Evolutionary conservation across 495 filamentous ascomycete species (phyloP).

Genomic region (Rhypophila decipiens): DNA sequence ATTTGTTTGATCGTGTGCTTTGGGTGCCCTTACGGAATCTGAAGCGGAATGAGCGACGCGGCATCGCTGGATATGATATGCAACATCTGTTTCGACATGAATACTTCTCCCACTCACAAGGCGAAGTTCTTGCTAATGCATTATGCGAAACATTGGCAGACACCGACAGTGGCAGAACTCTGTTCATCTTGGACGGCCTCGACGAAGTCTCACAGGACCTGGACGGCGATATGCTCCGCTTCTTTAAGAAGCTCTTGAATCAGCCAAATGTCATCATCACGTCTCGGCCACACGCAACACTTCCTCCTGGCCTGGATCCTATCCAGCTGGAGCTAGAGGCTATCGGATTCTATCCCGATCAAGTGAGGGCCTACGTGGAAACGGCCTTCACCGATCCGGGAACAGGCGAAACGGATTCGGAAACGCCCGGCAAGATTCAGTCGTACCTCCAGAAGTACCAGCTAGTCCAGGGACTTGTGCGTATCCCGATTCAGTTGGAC

Average conservation of each 20-base stretch:
- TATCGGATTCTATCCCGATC: conserved; percentile 29
- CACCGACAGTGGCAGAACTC: conserved; percentile 13
- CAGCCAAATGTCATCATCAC: conserved; percentile 32
- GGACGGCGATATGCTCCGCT: conserved; percentile 11
- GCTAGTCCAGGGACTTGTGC: conserved; percentile 33
- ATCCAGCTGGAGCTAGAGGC: conserved; percentile 28
- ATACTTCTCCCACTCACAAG: conserved; percentile 14
- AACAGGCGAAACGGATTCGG: conserved; percentile 3
- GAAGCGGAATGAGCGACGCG: no score
- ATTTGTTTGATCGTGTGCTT: no score
- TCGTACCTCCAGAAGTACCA: conserved; percentile 27
- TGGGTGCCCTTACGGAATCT: no score
- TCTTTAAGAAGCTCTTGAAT: conserved; percentile 29
- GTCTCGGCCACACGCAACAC: conserved; percentile 25
- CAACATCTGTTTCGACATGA: conserved; percentile 20
- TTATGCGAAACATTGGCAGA: conserved; percentile 7
- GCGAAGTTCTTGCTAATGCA: conserved; percentile 12
- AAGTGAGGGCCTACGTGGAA: conserved; percentile 25
- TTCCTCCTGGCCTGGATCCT: conserved; percentile 3
- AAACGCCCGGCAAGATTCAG: conserved; percentile 20
- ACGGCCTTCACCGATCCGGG: conserved; percentile 12
- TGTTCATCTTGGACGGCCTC: conserved; percentile 37
- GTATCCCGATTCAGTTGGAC: conserved; percentile 43
- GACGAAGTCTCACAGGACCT: conserved; percentile 34
- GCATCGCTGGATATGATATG: conserved; percentile 14